These are phyloP conservation scores for Sclerotinia borealis DNA, from an alignment of 2,329 filamentous ascomycete genomes.

Conservation along the genomic window DNA sequence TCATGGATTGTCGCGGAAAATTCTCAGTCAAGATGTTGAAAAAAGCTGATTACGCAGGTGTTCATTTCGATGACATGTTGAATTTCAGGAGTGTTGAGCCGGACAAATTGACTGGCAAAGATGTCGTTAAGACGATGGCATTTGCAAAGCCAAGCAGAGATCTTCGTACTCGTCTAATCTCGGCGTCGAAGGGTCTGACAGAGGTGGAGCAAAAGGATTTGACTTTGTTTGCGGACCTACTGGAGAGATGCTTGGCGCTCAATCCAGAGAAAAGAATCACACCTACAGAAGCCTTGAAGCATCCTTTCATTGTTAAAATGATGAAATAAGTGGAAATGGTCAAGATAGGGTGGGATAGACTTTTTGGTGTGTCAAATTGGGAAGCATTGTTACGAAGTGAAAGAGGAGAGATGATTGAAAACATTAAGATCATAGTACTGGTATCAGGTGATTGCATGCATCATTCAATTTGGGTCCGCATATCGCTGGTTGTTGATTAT, in stretches of 20 bases:
- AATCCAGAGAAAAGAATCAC: conserved; percentile 92
- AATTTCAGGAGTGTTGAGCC: conserved; percentile 81
- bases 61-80: conserved; percentile 79
- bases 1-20: conserved; percentile 94
- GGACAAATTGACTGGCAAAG: conserved; percentile 83
- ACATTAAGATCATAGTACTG: not conserved
- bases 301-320: conserved; percentile 65
- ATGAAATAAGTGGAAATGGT: not conserved
- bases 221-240: conserved; percentile 75
- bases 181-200: conserved; percentile 66
- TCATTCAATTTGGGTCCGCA: not conserved
- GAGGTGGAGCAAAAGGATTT: conserved; percentile 72
- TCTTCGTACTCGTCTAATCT: conserved; percentile 71
- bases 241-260: conserved; percentile 81
- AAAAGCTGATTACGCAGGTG: conserved; percentile 65
- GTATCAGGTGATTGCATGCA: not conserved
- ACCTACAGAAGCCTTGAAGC: conserved; percentile 76
- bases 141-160: conserved; percentile 74
- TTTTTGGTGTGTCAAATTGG: not conserved
- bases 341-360: not conserved
- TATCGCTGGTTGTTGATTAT: not conserved
- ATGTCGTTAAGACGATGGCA: conserved; percentile 59
- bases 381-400: not conserved
- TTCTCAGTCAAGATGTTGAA: conserved; percentile 85
- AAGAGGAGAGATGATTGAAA: not conserved